Conservation (phyloP, 805 yeast species). For the Candida yuanshanica region DNA sequence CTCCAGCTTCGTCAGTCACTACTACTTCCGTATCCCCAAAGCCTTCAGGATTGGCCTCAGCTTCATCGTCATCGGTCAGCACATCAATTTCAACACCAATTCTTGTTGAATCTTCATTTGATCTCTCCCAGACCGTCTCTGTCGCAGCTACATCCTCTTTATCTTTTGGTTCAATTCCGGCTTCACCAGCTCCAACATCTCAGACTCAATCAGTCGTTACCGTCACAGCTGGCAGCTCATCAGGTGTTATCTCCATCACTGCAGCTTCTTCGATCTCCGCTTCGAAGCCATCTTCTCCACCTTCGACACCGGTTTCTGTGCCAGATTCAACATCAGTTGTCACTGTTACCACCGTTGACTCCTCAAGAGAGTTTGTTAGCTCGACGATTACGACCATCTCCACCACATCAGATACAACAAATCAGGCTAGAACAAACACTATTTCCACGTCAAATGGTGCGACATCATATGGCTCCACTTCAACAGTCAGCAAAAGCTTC, state of each 20-base stretch:
- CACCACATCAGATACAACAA: background rate
- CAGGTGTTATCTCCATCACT: too few species aligned
- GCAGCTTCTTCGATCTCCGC: too few species aligned
- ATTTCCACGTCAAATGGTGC: background rate
- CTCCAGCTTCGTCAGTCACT: background rate
- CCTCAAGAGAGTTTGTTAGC: background rate
- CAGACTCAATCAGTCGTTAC: constrained; percentile 1
- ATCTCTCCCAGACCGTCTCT: too few species aligned
- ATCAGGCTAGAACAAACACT: background rate
- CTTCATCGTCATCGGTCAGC: constrained; percentile 9
- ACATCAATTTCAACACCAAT: too few species aligned
- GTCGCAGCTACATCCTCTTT: constrained; percentile 3
- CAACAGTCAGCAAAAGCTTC: background rate
- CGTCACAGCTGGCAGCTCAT: too few species aligned
- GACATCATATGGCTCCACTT: background rate
- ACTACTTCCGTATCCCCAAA: constrained; percentile 1
- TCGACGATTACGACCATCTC: background rate
- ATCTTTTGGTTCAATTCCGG: background rate
- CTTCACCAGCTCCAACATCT: background rate
- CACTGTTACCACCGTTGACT: constrained; percentile 1
- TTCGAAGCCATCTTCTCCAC: too few species aligned
- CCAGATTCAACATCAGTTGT: background rate
- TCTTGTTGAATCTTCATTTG: too few species aligned
- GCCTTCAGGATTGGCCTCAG: constrained; percentile 7
- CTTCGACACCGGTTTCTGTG: too few species aligned